Evolutionary conservation across 1,284 basidiomycete genomes (phyloP).

Genomic region (Marasmius fiardii): DNA sequence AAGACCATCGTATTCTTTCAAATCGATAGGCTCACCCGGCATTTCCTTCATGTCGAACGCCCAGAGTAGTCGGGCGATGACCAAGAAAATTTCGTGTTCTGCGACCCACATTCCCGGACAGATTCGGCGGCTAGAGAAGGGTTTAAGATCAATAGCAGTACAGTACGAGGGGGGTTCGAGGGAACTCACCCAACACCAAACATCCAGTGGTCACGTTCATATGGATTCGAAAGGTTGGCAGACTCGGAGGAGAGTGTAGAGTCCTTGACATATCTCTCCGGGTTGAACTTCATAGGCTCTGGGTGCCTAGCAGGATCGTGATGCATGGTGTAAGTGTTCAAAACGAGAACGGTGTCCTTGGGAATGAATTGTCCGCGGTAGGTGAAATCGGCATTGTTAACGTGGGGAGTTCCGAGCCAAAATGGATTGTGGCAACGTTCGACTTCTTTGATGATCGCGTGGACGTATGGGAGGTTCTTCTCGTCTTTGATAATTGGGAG

Average conservation of each 20-base stretch:
- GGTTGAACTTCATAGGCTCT: no score
- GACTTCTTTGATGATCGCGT: slow-evolving; percentile 33
- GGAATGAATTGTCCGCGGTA: slow-evolving; percentile 38
- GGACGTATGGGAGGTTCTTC: slow-evolving; percentile 30
- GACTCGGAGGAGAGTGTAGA: slow-evolving; percentile 30
- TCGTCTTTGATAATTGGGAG: slow-evolving; percentile 30
- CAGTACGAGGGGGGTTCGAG: neutral
- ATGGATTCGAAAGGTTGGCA: slow-evolving; percentile 33
- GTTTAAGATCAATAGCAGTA: slow-evolving; percentile 12
- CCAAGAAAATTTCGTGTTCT: slow-evolving; percentile 29
- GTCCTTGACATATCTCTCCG: no score
- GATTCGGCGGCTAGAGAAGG: slow-evolving; percentile 19
- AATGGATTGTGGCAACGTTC: slow-evolving; percentile 34
- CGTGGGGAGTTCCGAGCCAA: slow-evolving; percentile 39
- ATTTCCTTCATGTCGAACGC: slow-evolving; percentile 25
- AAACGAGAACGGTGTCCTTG: slow-evolving; percentile 33
- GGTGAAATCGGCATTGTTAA: slow-evolving; percentile 32
- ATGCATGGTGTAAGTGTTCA: slow-evolving; percentile 35
- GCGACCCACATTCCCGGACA: slow-evolving; percentile 31
- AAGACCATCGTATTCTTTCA: slow-evolving; percentile 32
- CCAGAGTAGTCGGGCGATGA: slow-evolving; percentile 31
- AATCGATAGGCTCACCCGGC: slow-evolving; percentile 29
- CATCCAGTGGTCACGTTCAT: slow-evolving; percentile 41
- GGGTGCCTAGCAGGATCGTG: no score
- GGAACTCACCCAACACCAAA: slow-evolving; percentile 32